phyloP scores from a whole-genome alignment of 2,329 filamentous ascomycete species.

The Aureobasidium sp. region DNA sequence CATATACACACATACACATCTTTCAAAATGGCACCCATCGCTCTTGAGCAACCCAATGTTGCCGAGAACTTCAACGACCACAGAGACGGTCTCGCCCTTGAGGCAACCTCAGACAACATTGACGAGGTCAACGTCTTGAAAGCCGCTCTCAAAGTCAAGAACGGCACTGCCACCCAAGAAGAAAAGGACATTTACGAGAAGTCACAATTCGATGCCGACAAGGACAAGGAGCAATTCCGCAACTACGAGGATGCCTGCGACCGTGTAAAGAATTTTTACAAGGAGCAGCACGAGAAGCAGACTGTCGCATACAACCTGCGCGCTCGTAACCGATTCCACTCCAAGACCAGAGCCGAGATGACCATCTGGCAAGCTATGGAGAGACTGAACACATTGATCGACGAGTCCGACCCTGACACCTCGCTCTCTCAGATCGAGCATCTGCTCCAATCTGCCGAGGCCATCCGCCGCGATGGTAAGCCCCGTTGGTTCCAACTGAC shows the following conservation, averaged over 20 bases:
- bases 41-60: constrained; percentile 38
- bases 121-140: constrained; percentile 56
- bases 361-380: constrained; percentile 87
- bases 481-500: constrained; percentile 76
- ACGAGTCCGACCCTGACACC: constrained; percentile 87
- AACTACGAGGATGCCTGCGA: constrained; percentile 79
- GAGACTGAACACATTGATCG: constrained; percentile 83
- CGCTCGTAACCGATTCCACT: constrained; percentile 64
- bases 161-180: constrained; percentile 38
- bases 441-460: constrained; percentile 80
- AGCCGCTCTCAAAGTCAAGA: constrained; percentile 45
- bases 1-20: neutral
- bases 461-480: constrained; percentile 77
- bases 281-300: constrained; percentile 62
- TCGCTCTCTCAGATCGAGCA: constrained; percentile 83
- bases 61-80: constrained; percentile 41
- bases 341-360: constrained; percentile 65
- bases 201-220: constrained; percentile 64
- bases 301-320: constrained; percentile 79
- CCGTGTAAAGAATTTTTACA: constrained; percentile 81
- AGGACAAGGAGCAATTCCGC: constrained; percentile 74
- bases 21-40: constrained; percentile 40
- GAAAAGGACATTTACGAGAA: constrained; percentile 47
- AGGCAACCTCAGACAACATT: constrained; percentile 53
- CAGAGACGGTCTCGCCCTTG: constrained; percentile 51